Evolutionary conservation across 2,329 filamentous ascomycete species (phyloP), one percentile per base, ranked within the genome.

Genomic region (Torrubiella hemipterigena): DNA sequence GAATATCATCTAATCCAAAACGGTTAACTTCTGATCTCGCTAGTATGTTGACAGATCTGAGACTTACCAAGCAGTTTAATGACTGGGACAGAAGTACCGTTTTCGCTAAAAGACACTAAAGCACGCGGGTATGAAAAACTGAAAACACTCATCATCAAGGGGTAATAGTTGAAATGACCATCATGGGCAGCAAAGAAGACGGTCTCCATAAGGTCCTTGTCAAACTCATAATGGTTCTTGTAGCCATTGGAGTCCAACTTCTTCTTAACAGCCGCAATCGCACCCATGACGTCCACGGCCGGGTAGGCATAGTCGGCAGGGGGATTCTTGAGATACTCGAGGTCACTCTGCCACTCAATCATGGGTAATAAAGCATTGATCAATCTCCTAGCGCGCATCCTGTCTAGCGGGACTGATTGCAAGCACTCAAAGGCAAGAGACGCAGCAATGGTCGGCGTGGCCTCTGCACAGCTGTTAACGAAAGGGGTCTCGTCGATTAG

Each of bases 131-230:
- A 23, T 35, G 6, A 15, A 17, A 16, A 36, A 8, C 19, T 14
- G 27, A 77, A 73, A 1, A 67, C 59, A 25, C 59, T 63, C 10
- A 39, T 73, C 67, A 3, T 69, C 67, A 15, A 49, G 35, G 23
- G 9, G 11, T 63, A 52, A 43, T 65, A 74, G 3, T 58, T 53
- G 30, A 78, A 74, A 44, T 83, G 78, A 2, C 75, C 73, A 45
- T 83, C 77, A 41, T 81, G 73, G 4, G 70, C 67, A 2, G 57
- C 58, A 16, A 61, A 59, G 21, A 45, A 43, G 21, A 75, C 57
- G 7, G 71, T 50, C 21, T 59, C 50, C 34, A 68, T 66, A 3
- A 82, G 55, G 17, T 69, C 67, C 7, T 54, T 38, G 41, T 73
- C 65, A 39, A 73, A 71, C 6, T 66, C 61, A 43, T 66, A 71